Evolutionary conservation across 1,139 yeast genomes (phyloP).

Genomic region (Schizosaccharomyces versatilis): DNA sequence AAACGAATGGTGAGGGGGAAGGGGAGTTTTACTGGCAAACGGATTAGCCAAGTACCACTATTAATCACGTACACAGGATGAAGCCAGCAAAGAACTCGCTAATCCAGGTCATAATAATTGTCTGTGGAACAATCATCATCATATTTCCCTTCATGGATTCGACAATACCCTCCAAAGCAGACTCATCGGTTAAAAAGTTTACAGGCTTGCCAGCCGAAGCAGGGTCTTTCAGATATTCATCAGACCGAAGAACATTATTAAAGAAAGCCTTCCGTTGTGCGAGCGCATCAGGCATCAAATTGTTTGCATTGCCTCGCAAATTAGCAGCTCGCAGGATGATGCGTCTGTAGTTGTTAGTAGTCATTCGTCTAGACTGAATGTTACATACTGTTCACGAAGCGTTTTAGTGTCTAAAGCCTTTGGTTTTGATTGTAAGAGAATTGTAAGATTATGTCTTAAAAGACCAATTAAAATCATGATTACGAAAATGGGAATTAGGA

Average conservation of each 20-base stretch:
- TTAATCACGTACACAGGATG: constrained; percentile 25
- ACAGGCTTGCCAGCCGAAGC: constrained; percentile 22
- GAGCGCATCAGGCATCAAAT: constrained; percentile 29
- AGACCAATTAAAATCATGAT: constrained; percentile 79
- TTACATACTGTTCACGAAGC: constrained; percentile 31
- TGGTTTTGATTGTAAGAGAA: background rate
- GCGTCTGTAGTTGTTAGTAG: constrained; percentile 16
- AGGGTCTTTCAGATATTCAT: constrained; percentile 30
- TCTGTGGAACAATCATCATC: constrained; percentile 73
- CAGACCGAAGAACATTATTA: constrained; percentile 28
- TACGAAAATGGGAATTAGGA: background rate
- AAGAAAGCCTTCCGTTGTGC: constrained; percentile 26
- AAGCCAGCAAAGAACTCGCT: constrained; percentile 84
- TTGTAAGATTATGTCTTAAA: constrained; percentile 7
- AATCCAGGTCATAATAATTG: constrained; percentile 89
- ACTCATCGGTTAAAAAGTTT: constrained; percentile 52
- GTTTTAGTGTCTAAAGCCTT: background rate
- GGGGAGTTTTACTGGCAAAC: constrained; percentile 35
- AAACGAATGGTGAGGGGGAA: constrained; percentile 73
- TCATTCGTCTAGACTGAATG: constrained; percentile 16
- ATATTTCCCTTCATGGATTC: constrained; percentile 61
- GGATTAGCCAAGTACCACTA: background rate
- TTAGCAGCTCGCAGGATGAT: constrained; percentile 32
- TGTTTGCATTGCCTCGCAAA: constrained; percentile 29
- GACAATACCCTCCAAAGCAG: constrained; percentile 52